Conservation (phyloP, 2,329 filamentous ascomycete genomes). For the Sphaerulina musiva region DNA sequence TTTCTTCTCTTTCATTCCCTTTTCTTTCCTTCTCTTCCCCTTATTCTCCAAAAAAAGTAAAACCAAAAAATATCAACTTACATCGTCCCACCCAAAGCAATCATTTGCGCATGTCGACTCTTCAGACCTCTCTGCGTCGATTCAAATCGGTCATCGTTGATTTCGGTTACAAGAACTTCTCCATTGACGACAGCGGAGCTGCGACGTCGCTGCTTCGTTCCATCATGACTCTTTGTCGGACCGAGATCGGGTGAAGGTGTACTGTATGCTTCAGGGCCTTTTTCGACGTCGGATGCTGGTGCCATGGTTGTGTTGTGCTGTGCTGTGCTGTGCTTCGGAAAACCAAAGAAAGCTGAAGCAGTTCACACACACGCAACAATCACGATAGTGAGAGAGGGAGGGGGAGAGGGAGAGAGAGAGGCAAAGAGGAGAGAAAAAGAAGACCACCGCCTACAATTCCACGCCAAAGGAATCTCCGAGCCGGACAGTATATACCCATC, state of each 20-base stretch:
- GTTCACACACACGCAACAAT: not conserved
- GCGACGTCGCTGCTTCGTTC: conserved; percentile 8
- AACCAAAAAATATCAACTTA: not conserved
- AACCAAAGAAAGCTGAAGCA: not conserved
- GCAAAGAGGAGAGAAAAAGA: no score
- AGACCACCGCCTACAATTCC: no score
- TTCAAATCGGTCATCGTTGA: conserved; percentile 31
- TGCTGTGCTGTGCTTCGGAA: not conserved
- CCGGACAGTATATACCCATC: no score
- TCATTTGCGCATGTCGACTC: conserved; percentile 35
- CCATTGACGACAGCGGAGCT: conserved; percentile 16
- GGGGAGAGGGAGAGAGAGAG: no score
- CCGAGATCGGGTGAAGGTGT: conserved; percentile 2
- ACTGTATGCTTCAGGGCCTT: conserved; percentile 1
- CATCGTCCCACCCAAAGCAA: conserved; percentile 32
- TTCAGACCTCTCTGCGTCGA: conserved; percentile 38
- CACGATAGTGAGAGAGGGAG: no score
- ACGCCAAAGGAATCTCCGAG: no score
- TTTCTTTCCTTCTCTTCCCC: no score
- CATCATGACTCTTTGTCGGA: conserved; percentile 10
- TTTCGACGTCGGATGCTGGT: conserved; percentile 10
- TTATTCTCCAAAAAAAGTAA: no score
- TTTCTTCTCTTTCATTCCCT: no score
- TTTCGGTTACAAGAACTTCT: conserved; percentile 22
- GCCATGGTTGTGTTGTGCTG: not conserved